Evolutionary conservation across 306 rosid species (phyloP), one percentile per base, ranked within the genome.

Genomic region (Trifolium subterraneum): DNA sequence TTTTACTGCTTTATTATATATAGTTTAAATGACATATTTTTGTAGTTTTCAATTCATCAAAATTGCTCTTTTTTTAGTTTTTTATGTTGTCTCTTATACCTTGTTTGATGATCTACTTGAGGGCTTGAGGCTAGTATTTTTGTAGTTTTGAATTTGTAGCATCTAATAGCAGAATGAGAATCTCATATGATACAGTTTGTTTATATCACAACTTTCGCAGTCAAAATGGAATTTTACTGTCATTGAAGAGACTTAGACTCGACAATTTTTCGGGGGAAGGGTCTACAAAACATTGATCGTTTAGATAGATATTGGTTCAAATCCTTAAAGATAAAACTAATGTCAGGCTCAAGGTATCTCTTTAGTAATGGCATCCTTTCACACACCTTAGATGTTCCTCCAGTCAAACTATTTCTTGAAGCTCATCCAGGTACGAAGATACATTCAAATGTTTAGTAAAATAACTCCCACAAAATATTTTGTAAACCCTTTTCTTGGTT

Each of bases 291-390:
- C 15, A 11, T 12, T 42, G 22, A 60, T 60, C 66, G 16, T 61
- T 41, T 27, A 19, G 11, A 29, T 42, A 38, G 39, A 31, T 60
- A 52, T 68, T 36, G 70, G 39, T 55, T 68, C 14, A 29, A 56
- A 65, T 79, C 63, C 59, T 71, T 63, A 39, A 45, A 64, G 54
- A 20, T 35, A 25, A 61, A 67, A 75, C 12, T 47, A 72, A 82
- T 79, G 86, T 23, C 83, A 1, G 68, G 73, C 70, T 70, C 88
- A 12, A 81, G 90, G 84, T 84, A 81, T 79, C 81, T 92, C 77
- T 75, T 86, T 82, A 87, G 81, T 80, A 85, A 91, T 42, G 98
- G 93, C 75, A 79, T 75, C 69, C 76, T 91, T 36, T 79, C 73
- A 45, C 75, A 25, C 18, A 25, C 87, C 81, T 70, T 83, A 36